Base-by-base conservation (phyloP, 495 filamentous ascomycete genomes). In the Neurospora sp. region DNA sequence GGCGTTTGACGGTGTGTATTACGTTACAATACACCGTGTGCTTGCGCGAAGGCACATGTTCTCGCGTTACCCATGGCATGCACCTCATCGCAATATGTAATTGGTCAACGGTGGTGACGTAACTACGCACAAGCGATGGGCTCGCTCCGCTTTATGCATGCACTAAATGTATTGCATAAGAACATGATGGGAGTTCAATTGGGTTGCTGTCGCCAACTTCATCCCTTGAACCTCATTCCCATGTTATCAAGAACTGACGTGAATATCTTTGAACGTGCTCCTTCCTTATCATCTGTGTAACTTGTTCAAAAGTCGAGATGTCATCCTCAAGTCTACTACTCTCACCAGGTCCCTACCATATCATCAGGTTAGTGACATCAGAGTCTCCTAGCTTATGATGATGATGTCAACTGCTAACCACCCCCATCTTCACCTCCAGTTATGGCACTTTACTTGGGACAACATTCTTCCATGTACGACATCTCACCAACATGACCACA, bases 391-490 rank as follows among this genome's bases (percentile, higher is more conserved):
- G 14, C 45, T 45, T 22, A 6, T 59, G 35, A 37, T 53, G 35
- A 35, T 37, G 35, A 37, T 6, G 9, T 59, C 47, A 71, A 38
- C 71, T 70, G 41, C 69, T 14, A 71, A 44, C 53, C 68, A 72
- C 39, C 31, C 68, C 27, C 53, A 8, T 47, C 18, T 73, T 73
- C 40, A 68, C 40, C 6, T 44, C 53, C 74, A 94, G 91, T 79
- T 96, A 94, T 81, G 92, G 92, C 53, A 92, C 91, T 14, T 84
- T 96, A 27, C 83, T 96, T 20, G 93, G 93, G 47, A 89, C 90
- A 35, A 88, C 93, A 75, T 84, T 95, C 82, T 96, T 90, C 82
- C 93, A 96, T 81, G 90, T 92, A 82, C 80, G 78, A 74, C 39
- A 41, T 61, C 41, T 35, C 8, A 14, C 70, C 31, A 18, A 8